Conservation (phyloP, 768 basidiomycete species). For the Lactarius akahatsu region DNA sequence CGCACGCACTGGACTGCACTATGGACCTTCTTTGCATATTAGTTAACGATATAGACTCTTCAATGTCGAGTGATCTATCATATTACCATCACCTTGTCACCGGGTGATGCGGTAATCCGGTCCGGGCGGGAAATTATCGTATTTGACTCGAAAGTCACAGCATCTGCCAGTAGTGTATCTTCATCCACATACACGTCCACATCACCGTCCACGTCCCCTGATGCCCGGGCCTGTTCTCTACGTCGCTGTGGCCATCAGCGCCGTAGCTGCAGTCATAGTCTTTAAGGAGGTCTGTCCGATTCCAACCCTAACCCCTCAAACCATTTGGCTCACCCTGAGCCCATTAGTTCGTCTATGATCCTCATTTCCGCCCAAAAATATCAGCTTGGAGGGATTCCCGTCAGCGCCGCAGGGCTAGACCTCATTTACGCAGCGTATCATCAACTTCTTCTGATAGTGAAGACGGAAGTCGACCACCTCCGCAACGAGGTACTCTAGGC, state of each 20-base stretch:
- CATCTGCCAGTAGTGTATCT: background rate
- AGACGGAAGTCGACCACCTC: background rate
- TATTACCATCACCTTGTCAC: background rate
- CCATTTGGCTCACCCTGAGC: background rate
- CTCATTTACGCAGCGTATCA: slow-evolving; percentile 10
- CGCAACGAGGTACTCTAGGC: background rate
- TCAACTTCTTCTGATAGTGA: slow-evolving; percentile 8
- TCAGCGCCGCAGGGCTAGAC: slow-evolving; percentile 16
- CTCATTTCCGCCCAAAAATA: slow-evolving; percentile 25
- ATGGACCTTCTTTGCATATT: slow-evolving; percentile 7
- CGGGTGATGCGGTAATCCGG: background rate
- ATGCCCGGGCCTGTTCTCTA: slow-evolving; percentile 29
- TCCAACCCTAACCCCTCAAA: background rate
- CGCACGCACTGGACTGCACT: slow-evolving; percentile 14
- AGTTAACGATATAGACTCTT: slow-evolving; percentile 5
- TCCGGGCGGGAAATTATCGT: slow-evolving; percentile 3
- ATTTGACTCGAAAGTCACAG: background rate
- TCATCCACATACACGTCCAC: background rate
- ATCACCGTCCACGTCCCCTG: background rate
- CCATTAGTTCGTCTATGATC: slow-evolving; percentile 27
- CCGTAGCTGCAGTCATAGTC: slow-evolving; percentile 23
- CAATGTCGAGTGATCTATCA: background rate
- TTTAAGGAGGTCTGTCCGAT: slow-evolving; percentile 25
- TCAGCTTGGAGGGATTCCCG: slow-evolving; percentile 25
- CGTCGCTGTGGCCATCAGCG: slow-evolving; percentile 26